Evolutionary conservation across 225 moss, liverwort and hornwort genomes (phyloP).

Genomic region (Sphagnum tenellum): DNA sequence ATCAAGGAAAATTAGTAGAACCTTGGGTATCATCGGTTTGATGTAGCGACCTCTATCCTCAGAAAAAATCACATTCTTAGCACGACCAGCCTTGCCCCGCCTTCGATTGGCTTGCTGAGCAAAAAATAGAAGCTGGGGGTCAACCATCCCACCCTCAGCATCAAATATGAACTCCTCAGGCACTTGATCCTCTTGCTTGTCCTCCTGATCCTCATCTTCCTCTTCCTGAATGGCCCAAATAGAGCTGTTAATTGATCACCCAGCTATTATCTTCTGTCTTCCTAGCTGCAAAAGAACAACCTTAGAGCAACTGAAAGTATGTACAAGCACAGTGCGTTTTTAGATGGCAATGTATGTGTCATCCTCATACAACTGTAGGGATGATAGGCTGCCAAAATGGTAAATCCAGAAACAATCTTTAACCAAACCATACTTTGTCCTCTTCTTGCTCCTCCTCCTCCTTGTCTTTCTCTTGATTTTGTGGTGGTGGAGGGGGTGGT

Average conservation of each 20-base stretch:
- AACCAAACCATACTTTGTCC: constrained; percentile 12
- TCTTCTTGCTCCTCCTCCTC: constrained; percentile 65
- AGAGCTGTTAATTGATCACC: not conserved
- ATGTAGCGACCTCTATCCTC: constrained; percentile 94
- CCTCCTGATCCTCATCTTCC: constrained; percentile 77
- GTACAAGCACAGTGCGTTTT: too few species aligned
- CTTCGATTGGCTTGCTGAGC: constrained; percentile 85
- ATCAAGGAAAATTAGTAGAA: not conserved
- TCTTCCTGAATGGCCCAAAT: constrained; percentile 24
- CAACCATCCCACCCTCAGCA: constrained; percentile 87
- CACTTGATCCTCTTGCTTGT: constrained; percentile 76
- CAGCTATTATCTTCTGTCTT: not conserved
- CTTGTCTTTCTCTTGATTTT: constrained; percentile 58
- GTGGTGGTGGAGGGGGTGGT: constrained; percentile 79
- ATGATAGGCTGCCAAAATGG: too few species aligned
- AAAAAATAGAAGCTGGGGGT: constrained; percentile 86
- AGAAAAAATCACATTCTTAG: constrained; percentile 94
- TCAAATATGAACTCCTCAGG: constrained; percentile 95
- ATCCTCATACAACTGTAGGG: not conserved
- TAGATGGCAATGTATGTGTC: too few species aligned
- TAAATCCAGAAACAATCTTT: not conserved
- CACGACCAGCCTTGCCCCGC: constrained; percentile 91
- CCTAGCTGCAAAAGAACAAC: too few species aligned
- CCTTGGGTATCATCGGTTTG: constrained; percentile 97
- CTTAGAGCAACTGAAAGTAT: too few species aligned